Conservation (phyloP, 805 yeast genomes). For the Zygoascus bituminiphila region DNA sequence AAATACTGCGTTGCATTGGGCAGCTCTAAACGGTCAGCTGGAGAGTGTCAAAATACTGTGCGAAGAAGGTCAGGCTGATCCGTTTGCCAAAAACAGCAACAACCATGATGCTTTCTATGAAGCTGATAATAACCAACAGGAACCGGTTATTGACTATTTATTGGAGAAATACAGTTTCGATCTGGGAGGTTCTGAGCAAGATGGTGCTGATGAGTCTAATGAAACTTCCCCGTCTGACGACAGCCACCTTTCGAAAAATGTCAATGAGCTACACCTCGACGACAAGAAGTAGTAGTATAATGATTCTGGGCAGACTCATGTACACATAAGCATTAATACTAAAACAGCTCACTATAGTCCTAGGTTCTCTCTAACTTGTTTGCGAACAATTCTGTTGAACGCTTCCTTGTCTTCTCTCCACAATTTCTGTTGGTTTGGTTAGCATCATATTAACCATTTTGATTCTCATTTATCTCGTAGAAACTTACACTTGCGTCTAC, state of each 20-base stretch:
- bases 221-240: no score
- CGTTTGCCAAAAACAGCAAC: slow-evolving; percentile 62
- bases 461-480: not conserved
- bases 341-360: slow-evolving; percentile 44
- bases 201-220: not conserved
- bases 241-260: no score
- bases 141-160: slow-evolving; percentile 70
- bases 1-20: slow-evolving; percentile 96
- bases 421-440: slow-evolving; percentile 50
- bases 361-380: slow-evolving; percentile 60
- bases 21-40: slow-evolving; percentile 78
- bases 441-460: not conserved
- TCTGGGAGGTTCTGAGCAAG: slow-evolving; percentile 39
- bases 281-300: slow-evolving; percentile 6
- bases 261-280: no score
- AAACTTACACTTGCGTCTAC: slow-evolving; percentile 44
- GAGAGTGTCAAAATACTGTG: slow-evolving; percentile 61
- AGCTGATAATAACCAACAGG: slow-evolving; percentile 73
- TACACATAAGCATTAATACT: not conserved
- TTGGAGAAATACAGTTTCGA: slow-evolving; percentile 64
- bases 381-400: slow-evolving; percentile 56
- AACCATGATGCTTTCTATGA: slow-evolving; percentile 83
- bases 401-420: slow-evolving; percentile 80
- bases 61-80: slow-evolving; percentile 70
- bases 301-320: not conserved